phyloP scores from a whole-genome alignment of 371 early-diverging fungal genomes.

The Cokeromyces recurvatus region DNA sequence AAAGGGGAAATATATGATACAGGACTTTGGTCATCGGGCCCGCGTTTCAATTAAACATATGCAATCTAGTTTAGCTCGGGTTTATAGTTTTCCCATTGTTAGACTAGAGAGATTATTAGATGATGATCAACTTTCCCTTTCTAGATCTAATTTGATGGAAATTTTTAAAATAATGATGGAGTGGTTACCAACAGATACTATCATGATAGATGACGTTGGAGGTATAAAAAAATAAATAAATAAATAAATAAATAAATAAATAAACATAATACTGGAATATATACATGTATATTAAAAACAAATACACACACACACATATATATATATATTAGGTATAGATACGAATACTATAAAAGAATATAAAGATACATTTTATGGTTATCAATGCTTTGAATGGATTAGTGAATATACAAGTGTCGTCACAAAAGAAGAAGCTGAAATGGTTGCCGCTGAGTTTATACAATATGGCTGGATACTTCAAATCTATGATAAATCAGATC shows the following conservation, averaged over 20 bases:
- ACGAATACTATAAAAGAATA: constrained; percentile 14
- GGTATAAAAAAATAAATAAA: constrained; percentile 14
- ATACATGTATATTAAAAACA: not conserved
- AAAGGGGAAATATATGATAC: constrained; percentile 51
- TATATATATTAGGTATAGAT: constrained; percentile 17
- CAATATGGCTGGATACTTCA: constrained; percentile 52
- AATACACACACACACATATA: not conserved
- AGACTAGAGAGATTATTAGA: constrained; percentile 32
- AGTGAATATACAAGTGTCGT: constrained; percentile 57
- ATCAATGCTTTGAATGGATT: constrained; percentile 57
- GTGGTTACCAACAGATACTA: constrained; percentile 31
- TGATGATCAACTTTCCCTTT: constrained; percentile 38
- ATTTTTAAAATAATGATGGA: constrained; percentile 56
- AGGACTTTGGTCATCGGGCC: constrained; percentile 36
- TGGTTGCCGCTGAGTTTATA: constrained; percentile 54
- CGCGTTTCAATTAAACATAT: constrained; percentile 32
- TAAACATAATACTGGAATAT: no score
- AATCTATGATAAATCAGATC: constrained; percentile 39
- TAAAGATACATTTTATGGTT: constrained; percentile 31
- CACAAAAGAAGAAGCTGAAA: constrained; percentile 52
- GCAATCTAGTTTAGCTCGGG: constrained; percentile 13
- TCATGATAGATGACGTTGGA: constrained; percentile 42
- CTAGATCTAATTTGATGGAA: constrained; percentile 43
- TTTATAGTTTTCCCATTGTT: constrained; percentile 22
- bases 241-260: no score